Percentiles rank a stretch among this genome's conserved stretches.
Evolutionary conservation across 2,329 filamentous ascomycete genomes (phyloP).

Genomic region (Coleophoma cylindrospora): DNA sequence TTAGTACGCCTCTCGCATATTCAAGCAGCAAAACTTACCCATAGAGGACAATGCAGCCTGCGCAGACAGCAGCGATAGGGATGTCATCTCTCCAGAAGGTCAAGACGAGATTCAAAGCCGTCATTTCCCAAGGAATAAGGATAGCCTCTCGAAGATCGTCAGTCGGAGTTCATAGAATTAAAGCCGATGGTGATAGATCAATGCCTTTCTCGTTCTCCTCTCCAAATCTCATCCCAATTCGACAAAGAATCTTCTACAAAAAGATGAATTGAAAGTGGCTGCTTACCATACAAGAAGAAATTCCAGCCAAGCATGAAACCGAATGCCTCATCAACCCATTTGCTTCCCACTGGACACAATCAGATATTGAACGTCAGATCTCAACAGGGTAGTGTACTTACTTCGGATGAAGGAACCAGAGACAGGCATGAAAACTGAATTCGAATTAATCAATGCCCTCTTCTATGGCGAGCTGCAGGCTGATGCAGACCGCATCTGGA

Average conservation of each 20-base stretch:
- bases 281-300: slow-evolving; percentile 50
- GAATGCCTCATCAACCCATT: slow-evolving; percentile 48
- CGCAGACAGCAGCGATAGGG: slow-evolving; percentile 30
- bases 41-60: slow-evolving; percentile 32
- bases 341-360: slow-evolving; percentile 33
- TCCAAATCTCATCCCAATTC: too few relatives aligned
- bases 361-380: not conserved
- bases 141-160: slow-evolving; percentile 18
- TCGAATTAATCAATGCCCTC: not conserved
- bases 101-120: slow-evolving; percentile 33
- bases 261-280: too few relatives aligned
- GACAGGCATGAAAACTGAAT: slow-evolving; percentile 42
- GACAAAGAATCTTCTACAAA: too few relatives aligned
- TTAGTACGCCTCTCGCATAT: slow-evolving; percentile 4
- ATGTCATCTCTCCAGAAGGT: slow-evolving; percentile 39
- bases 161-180: too few relatives aligned
- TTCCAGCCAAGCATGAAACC: slow-evolving; percentile 52
- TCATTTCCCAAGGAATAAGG: slow-evolving; percentile 29
- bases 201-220: too few relatives aligned
- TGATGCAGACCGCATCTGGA: too few relatives aligned
- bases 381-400: not conserved
- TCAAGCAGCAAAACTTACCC: slow-evolving; percentile 36
- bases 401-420: slow-evolving; percentile 46
- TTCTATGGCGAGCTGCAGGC: too few relatives aligned
- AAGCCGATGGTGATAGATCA: too few relatives aligned